Evolutionary conservation across 2,329 filamentous ascomycete genomes (phyloP), one percentile per base, ranked within the genome.

Genomic region (Epichloe hybrida): DNA sequence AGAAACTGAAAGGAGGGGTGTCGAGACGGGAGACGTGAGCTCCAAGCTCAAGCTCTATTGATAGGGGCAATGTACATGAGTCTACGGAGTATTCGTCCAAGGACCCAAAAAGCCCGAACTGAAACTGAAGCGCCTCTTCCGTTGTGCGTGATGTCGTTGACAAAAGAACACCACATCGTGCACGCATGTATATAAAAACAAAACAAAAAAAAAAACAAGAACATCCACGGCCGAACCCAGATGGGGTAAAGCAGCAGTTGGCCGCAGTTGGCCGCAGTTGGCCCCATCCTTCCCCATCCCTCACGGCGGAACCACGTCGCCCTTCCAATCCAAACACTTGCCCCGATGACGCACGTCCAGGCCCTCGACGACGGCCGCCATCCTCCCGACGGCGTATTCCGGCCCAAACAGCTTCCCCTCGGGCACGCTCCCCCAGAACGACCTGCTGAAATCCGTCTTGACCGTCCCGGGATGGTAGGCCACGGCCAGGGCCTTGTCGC

Each of bases 401-500:
- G 80, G 72, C 53, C 73, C 78, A 57, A 91, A 82, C 57, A 93
- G 67, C 64, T 83, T 81, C 1, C 61, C 72, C 57, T 76, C 72
- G 44, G 72, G 72, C 41, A 84, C 80, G 40, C 72, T 78, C 0
- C 61, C 61, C 86, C 86, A 91, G 61, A 86, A 93, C 42, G 81
- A 80, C 59, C 72, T 75, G 55, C 81, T 88, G 54, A 94, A 68
- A 9, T 76, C 81, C 48, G 87, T 93, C 69, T 76, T 81, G 46
- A 93, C 86, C 1, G 87, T 93, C 3, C 88, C 87, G 1, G 88
- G 88, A 66, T 93, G 88, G 60, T 93, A 74, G 9, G 76, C 77
- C 11, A 94, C 68, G 1, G 80, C 80, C 56, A 88, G 71, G 0
- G 84, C 85, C 48, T 77, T 80, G 0, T 77, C 75, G 0, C 74